Evolutionary conservation across 2,329 filamentous ascomycete species (phyloP), one percentile per base, ranked within the genome.

Genomic region (Tolypocladium sp.): DNA sequence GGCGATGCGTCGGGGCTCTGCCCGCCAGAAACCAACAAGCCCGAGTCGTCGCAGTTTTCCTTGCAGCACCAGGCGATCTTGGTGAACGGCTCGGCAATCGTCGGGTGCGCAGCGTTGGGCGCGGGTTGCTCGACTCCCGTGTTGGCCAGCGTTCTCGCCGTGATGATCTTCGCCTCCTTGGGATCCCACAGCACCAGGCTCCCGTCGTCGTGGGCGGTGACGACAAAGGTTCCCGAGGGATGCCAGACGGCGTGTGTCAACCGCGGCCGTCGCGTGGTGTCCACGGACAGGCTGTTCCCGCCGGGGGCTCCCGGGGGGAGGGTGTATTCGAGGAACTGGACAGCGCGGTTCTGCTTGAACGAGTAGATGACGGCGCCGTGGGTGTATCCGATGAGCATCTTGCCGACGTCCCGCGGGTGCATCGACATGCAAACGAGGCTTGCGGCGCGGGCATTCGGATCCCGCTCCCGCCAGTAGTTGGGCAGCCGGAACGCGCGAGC

Each of bases 121-220:
- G 80, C 79, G 2, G 88, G 86, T 62, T 87, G 82, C 65, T 97
- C 83, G 58, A 97, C 78, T 66, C 90, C 83, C 4, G 83, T 83
- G 59, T 91, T 85, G 58, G 87, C 84, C 38, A 97, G 73, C 0
- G 90, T 96, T 66, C 94, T 82, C 4, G 93, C 92, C 79, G 91
- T 86, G 8, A 99, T 76, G 42, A 96, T 77, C 59, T 90, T 86
- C 9, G 91, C 91, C 69, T 97, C 93, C 67, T 92, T 95, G 1
- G 89, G 79, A 71, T 99, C 94, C 92, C 93, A 99, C 65, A 97
- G 89, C 0, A 96, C 93, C 54, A 99, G 77, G 66, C 91, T 96
- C 40, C 89, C 88, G 70, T 99, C 94, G 59, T 96, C 92, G 69
- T 97, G 90, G 1, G 87, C 90, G 0, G 91, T 96, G 64, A 94